Base-by-base conservation (phyloP, 2,329 filamentous ascomycete genomes). In the Alternaria consortialis region DNA sequence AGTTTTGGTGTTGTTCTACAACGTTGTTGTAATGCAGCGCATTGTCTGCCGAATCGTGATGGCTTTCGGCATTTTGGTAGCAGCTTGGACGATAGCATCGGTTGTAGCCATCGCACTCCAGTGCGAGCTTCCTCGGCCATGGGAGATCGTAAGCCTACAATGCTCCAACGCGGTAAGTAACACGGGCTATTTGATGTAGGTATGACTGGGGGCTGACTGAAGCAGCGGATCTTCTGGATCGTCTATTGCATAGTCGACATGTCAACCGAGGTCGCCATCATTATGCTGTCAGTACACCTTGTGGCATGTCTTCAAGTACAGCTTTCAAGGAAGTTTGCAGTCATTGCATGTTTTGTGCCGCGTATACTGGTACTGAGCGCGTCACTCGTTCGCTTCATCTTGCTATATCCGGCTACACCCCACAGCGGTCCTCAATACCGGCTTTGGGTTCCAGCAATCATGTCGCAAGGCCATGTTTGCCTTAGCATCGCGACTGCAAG, bases 341-440 rank as follows among this genome's bases (percentile, higher is more conserved):
- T 77, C 8, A 64, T 77, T 34, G 70, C 72, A 53, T 78, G 74
- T 56, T 78, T 78, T 57, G 66, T 69, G 12, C 75, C 75, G 4
- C 72, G 75, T 9, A 53, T 71, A 5, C 54, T 76, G 3, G 72
- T 78, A 34, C 64, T 74, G 15, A 67, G 52, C 23, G 63, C 68
- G 7, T 67, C 74, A 13, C 58, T 76, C 7, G 62, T 66, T 34
- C 74, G 75, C n/a, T 58, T 75, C 29, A 52, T 76, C 11, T 75
- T 69, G 62, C 55, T 78, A 1, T 76, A 70, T 56, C 74, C 73
- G 8, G 65, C 73, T 39, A 71, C 71, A 32, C 67, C 70, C n/a
- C 69, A 74, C 37, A 53, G 53, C n/a, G 51, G 67, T 31, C 69
- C 68, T 7, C 64, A 68, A 17, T 73, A 68, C 53, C 65, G 70